A percentile compares a stretch with the other conserved stretches of the same genome.
Evolutionary conservation across 1,139 yeast species (phyloP).

Genomic region (Candida anutae): DNA sequence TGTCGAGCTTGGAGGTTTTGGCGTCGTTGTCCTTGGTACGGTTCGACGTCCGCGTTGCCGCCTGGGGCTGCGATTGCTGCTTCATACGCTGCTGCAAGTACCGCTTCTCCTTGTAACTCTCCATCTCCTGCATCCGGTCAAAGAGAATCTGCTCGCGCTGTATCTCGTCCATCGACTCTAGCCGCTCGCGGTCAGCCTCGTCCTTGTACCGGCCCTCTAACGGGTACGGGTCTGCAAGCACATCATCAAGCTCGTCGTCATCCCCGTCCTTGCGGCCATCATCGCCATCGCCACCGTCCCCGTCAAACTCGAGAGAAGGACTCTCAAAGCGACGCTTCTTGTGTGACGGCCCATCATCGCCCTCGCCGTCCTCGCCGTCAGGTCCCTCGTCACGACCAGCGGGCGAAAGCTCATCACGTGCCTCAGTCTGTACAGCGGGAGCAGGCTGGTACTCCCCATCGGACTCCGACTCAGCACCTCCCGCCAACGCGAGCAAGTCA

Average conservation of each 20-base stretch:
- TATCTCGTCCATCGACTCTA: constrained; percentile 80
- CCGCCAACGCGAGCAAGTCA: constrained; percentile 87
- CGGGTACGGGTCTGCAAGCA: constrained; percentile 73
- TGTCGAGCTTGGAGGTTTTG: constrained; percentile 34
- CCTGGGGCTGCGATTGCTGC: constrained; percentile 37
- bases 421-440: constrained; percentile 1
- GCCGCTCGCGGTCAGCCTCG: constrained; percentile 60
- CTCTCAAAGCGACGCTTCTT: constrained; percentile 9
- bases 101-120: constrained; percentile 73
- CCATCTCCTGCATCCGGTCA: constrained; percentile 90
- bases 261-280: constrained; percentile 17
- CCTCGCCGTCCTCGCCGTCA: constrained; percentile 12
- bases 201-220: constrained; percentile 86
- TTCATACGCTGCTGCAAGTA: constrained; percentile 75
- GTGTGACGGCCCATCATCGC: constrained; percentile 13
- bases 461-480: constrained; percentile 44
- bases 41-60: constrained; percentile 19
- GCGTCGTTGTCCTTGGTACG: constrained; percentile 15
- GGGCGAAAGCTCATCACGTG: too few relatives aligned
- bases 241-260: constrained; percentile 17
- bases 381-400: constrained; percentile 6
- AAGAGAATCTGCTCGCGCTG: constrained; percentile 85
- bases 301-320: constrained; percentile 14
- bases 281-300: constrained; percentile 27
- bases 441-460: constrained; percentile 18